A percentile compares a stretch with the other conserved stretches of the same genome.
phyloP scores from a whole-genome alignment of 1,284 basidiomycete genomes.

The Volvariella surrecta region DNA sequence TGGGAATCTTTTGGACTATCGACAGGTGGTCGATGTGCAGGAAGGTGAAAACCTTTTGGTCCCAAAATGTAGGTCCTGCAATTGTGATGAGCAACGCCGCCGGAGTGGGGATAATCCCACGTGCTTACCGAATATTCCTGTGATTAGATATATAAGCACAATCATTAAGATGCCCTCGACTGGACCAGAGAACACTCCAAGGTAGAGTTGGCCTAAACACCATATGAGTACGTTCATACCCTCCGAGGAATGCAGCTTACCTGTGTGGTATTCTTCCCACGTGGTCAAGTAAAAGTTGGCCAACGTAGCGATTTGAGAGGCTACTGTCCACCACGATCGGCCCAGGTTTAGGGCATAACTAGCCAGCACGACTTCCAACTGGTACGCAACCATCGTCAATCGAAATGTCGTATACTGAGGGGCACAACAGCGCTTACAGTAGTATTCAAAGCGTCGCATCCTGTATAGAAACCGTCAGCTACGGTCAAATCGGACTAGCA shows the following conservation, averaged over 20 bases:
- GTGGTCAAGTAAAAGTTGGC: constrained; percentile 95
- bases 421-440: constrained; percentile 46
- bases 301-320: constrained; percentile 78
- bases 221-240: constrained; percentile 1
- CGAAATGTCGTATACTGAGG: not conserved
- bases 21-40: constrained; percentile 48
- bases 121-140: constrained; percentile 61
- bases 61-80: constrained; percentile 79
- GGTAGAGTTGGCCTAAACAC: constrained; percentile 65
- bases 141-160: constrained; percentile 69
- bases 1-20: constrained; percentile 43
- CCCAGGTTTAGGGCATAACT: constrained; percentile 87
- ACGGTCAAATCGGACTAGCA: not conserved
- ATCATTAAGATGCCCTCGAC: constrained; percentile 95
- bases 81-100: not conserved
- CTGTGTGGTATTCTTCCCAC: constrained; percentile 98
- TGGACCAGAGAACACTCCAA: constrained; percentile 93
- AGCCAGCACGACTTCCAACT: constrained; percentile 81
- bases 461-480: constrained; percentile 22
- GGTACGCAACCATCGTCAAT: constrained; percentile 5
- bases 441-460: constrained; percentile 90
- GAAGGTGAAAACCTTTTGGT: constrained; percentile 60
- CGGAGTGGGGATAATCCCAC: not conserved
- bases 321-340: constrained; percentile 93
- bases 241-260: constrained; percentile 22